Conservation (phyloP, 2,329 filamentous ascomycete species). For the Fusarium sp. region DNA sequence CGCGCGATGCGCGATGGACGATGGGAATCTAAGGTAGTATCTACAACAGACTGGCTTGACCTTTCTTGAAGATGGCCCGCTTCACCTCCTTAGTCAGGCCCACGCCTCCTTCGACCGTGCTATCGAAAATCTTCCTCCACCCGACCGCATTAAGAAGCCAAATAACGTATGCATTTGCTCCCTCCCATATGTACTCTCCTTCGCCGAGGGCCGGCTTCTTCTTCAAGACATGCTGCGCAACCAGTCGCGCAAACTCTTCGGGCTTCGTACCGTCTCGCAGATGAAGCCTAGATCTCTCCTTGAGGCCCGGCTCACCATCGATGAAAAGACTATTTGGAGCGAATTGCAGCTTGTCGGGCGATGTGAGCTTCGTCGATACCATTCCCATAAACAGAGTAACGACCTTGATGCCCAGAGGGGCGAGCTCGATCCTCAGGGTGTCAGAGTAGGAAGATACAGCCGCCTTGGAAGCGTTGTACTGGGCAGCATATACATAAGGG, state of each 20-base stretch:
- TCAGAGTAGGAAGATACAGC: constrained; percentile 18
- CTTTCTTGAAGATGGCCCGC: neutral
- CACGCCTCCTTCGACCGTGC: neutral
- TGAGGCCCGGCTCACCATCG: neutral
- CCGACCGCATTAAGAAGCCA: constrained; percentile 14
- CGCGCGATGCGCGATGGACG: neutral
- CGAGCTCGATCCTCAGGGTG: constrained; percentile 16
- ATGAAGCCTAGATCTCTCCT: neutral
- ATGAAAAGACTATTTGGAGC: constrained; percentile 7
- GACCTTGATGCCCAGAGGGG: constrained; percentile 15
- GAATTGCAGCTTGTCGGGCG: constrained; percentile 8
- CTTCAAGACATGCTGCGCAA: neutral
- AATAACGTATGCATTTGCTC: neutral
- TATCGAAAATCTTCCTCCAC: constrained; percentile 16
- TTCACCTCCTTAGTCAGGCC: neutral
- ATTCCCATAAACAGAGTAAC: constrained; percentile 23
- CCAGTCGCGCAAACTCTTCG: constrained; percentile 6
- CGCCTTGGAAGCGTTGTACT: constrained; percentile 21
- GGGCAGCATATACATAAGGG: constrained; percentile 1
- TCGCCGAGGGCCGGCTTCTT: neutral
- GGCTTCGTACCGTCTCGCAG: constrained; percentile 8
- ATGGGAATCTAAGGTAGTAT: neutral
- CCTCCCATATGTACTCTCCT: constrained; percentile 11
- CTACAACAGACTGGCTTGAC: neutral
- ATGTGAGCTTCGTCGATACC: constrained; percentile 10